phyloP scores from a whole-genome alignment of 192 early-diverging fungal genomes.

The Coemansia sp. region DNA sequence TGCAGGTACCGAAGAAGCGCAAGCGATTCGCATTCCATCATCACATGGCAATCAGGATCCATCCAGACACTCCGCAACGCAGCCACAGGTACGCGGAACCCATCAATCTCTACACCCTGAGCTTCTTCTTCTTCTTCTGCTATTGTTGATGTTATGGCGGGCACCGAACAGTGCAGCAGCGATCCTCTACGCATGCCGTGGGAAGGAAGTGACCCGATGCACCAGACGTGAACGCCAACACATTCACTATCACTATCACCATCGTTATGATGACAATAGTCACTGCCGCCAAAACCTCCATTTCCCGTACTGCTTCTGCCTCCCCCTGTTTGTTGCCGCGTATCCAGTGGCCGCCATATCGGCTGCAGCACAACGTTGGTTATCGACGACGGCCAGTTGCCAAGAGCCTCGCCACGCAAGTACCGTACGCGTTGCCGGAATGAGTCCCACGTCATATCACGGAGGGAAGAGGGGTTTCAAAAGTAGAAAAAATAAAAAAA shows the following conservation, averaged over 20 bases:
- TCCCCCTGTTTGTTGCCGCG: not conserved
- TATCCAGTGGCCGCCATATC: not conserved
- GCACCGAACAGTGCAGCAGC: slow-evolving; percentile 11
- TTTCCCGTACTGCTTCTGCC: too few species aligned
- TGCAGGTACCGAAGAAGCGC: not conserved
- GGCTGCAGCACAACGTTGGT: slow-evolving; percentile 7
- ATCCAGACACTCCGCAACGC: slow-evolving; percentile 19
- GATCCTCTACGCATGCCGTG: slow-evolving; percentile 12
- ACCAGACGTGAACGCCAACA: slow-evolving; percentile 20
- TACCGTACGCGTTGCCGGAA: slow-evolving; percentile 26
- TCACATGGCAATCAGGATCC: not conserved
- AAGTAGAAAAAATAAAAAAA: too few species aligned
- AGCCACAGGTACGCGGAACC: slow-evolving; percentile 7
- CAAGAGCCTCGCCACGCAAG: slow-evolving; percentile 21
- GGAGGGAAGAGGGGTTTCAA: too few species aligned
- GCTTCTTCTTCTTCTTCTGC: too few species aligned
- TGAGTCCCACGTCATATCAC: slow-evolving; percentile 19
- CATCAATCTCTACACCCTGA: too few species aligned
- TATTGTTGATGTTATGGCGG: not conserved
- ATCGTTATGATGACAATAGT: not conserved
- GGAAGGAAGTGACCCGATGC: slow-evolving; percentile 4
- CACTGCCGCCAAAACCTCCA: too few species aligned
- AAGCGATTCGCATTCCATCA: not conserved
- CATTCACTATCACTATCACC: not conserved
- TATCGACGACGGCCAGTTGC: slow-evolving; percentile 15